Conservation (phyloP, 352 stramenopile genomes). For the Peronospora destructor region DNA sequence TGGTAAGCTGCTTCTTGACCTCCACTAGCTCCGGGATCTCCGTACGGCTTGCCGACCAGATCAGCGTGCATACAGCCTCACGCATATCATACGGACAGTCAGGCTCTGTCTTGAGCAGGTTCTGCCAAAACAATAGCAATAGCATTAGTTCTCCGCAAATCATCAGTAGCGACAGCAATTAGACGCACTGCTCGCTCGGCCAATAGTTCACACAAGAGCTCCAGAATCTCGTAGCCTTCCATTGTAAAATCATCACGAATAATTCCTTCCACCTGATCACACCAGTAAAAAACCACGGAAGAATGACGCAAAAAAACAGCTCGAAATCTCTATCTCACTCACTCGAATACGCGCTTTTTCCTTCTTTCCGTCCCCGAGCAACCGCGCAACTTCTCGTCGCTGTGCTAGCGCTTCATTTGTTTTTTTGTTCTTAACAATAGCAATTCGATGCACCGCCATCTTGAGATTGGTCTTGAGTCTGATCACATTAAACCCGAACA, state of each 20-base stretch:
- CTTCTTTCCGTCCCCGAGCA: conserved; percentile 85
- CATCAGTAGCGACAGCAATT: neutral
- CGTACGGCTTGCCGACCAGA: conserved; percentile 86
- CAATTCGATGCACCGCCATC: conserved; percentile 89
- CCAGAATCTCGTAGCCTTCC: conserved; percentile 94
- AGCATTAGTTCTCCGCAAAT: neutral
- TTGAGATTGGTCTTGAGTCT: conserved; percentile 91
- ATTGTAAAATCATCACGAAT: conserved; percentile 95
- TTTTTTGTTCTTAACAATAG: conserved; percentile 90
- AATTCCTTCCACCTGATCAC: conserved; percentile 79
- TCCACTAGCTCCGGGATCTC: conserved; percentile 91
- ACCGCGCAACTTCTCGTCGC: conserved; percentile 67
- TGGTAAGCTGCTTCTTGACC: conserved; percentile 86
- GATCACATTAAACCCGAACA: conserved; percentile 88
- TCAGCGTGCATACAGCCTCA: conserved; percentile 89
- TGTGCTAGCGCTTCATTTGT: conserved; percentile 64
- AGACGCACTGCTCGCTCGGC: conserved; percentile 80
- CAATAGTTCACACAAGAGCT: conserved; percentile 91
- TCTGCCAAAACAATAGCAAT: conserved; percentile 28
- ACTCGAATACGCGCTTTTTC: conserved; percentile 93
- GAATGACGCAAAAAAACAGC: neutral
- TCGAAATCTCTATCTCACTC: conserved; percentile 14
- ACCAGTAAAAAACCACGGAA: neutral
- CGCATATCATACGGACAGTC: conserved; percentile 92
- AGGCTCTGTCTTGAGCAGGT: conserved; percentile 86